phyloP scores from a whole-genome alignment of 2,329 filamentous ascomycete genomes.

The Talaromyces islandicus region DNA sequence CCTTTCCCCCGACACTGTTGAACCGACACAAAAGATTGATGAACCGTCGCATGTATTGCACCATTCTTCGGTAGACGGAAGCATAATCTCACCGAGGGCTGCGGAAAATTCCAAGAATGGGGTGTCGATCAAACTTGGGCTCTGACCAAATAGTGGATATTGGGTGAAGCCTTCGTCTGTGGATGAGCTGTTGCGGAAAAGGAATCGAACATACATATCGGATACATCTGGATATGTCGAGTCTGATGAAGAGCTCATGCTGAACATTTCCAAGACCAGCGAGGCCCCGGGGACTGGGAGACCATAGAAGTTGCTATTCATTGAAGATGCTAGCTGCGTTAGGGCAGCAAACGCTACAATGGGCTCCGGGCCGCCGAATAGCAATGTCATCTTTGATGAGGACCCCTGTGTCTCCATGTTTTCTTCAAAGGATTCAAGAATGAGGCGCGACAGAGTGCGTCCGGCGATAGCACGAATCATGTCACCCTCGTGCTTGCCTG shows the following conservation, averaged over 20 bases:
- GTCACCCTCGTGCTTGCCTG: conserved; percentile 19
- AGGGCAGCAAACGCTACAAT: conserved; percentile 48
- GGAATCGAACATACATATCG: conserved; percentile 51
- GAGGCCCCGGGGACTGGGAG: conserved; percentile 45
- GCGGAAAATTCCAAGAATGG: conserved; percentile 46
- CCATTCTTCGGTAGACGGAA: conserved; percentile 46
- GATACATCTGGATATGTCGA: conserved; percentile 33
- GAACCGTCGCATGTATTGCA: conserved; percentile 43
- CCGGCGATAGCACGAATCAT: conserved; percentile 37
- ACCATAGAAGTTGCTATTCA: conserved; percentile 41
- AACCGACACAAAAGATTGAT: conserved; percentile 47
- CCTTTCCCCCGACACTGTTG: conserved; percentile 18
- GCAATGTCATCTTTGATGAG: conserved; percentile 39
- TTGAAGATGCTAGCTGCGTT: conserved; percentile 31
- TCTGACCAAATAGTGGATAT: conserved; percentile 48
- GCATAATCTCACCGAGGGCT: conserved; percentile 38
- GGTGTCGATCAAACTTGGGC: conserved; percentile 42
- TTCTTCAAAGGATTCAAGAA: conserved; percentile 32
- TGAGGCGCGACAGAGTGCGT: conserved; percentile 33
- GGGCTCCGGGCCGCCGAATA: conserved; percentile 47
- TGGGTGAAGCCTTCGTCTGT: conserved; percentile 23
- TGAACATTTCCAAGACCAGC: conserved; percentile 49
- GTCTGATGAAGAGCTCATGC: conserved; percentile 25
- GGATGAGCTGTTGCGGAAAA: conserved; percentile 52
- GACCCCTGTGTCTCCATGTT: conserved; percentile 34